A percentile compares a stretch with the other conserved stretches of the same genome.
Conservation (phyloP, 257 asterid species). For the Schizonepeta tenuifolia region DNA sequence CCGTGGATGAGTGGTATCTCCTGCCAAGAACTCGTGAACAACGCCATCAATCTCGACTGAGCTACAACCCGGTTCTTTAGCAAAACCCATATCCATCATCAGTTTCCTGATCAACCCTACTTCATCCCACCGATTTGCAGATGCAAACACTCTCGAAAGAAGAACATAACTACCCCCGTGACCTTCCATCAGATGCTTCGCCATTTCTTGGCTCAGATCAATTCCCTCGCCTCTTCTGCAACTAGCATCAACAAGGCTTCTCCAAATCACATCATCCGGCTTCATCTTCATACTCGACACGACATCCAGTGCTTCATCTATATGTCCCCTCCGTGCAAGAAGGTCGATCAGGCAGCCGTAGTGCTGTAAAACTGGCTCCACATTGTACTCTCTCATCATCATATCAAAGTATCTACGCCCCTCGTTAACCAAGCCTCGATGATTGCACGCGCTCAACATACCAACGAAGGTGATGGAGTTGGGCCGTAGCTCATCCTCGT, state of each 20-base stretch:
- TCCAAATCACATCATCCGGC: conserved; percentile 84
- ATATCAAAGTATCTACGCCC: conserved; percentile 57
- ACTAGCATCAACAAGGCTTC: conserved; percentile 76
- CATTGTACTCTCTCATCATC: conserved; percentile 50
- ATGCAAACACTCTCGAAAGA: conserved; percentile 68
- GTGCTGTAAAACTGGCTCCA: conserved; percentile 77
- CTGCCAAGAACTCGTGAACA: conserved; percentile 74
- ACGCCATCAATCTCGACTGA: conserved; percentile 62
- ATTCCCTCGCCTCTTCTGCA: conserved; percentile 51
- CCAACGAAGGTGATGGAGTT: conserved; percentile 77
- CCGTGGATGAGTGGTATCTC: conserved; percentile 68
- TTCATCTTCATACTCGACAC: conserved; percentile 68
- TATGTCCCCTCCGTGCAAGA: conserved; percentile 61
- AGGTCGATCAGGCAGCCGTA: conserved; percentile 80
- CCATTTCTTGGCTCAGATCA: conserved; percentile 65
- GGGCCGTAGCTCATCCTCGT: conserved; percentile 49
- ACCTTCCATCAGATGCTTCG: conserved; percentile 47
- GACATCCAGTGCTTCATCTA: conserved; percentile 65
- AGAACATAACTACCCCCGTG: conserved; percentile 65
- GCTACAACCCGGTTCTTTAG: conserved; percentile 80
- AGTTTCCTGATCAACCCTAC: conserved; percentile 70
- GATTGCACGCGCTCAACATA: conserved; percentile 67
- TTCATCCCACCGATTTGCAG: conserved; percentile 74
- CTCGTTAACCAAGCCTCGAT: conserved; percentile 67
- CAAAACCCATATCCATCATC: conserved; percentile 66